Conservation (phyloP, 768 basidiomycete species). For the Russula griseocarnosa region DNA sequence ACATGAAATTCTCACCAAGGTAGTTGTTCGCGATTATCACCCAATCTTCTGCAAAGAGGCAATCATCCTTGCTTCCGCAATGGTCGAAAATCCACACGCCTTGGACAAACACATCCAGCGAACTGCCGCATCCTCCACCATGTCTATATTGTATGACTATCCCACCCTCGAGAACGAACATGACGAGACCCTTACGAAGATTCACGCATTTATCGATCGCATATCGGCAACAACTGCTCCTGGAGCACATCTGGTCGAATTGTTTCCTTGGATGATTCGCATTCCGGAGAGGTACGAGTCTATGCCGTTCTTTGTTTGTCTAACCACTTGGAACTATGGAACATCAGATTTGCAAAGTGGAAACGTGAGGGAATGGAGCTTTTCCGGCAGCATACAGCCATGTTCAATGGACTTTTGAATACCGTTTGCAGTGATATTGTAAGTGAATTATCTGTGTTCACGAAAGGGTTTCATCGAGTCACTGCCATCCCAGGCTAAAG, state of each 20-base stretch:
- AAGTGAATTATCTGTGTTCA: neutral
- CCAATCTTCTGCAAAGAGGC: slow-evolving; percentile 10
- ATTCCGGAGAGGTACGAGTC: slow-evolving; percentile 22
- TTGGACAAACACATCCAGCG: slow-evolving; percentile 13
- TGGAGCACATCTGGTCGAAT: slow-evolving; percentile 29
- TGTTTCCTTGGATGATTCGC: slow-evolving; percentile 27
- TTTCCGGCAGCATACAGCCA: neutral
- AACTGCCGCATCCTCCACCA: slow-evolving; percentile 6
- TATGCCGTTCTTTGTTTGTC: too few relatives aligned
- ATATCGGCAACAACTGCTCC: slow-evolving; percentile 14
- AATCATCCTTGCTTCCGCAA: neutral
- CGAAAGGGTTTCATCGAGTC: neutral
- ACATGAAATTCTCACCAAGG: slow-evolving; percentile 14
- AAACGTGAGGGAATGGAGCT: slow-evolving; percentile 28
- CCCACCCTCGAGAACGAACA: slow-evolving; percentile 6
- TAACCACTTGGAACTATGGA: too few relatives aligned
- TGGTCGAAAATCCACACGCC: neutral
- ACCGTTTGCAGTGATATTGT: slow-evolving; percentile 20
- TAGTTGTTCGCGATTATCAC: slow-evolving; percentile 4
- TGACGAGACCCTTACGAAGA: slow-evolving; percentile 8
- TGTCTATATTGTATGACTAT: slow-evolving; percentile 8
- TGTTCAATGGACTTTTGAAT: slow-evolving; percentile 26
- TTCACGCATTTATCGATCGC: neutral
- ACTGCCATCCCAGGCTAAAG: slow-evolving; percentile 4
- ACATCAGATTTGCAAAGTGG: slow-evolving; percentile 27